These are phyloP conservation scores for Russula vinacea DNA, from an alignment of 768 basidiomycete genomes.

Conservation along the genomic window DNA sequence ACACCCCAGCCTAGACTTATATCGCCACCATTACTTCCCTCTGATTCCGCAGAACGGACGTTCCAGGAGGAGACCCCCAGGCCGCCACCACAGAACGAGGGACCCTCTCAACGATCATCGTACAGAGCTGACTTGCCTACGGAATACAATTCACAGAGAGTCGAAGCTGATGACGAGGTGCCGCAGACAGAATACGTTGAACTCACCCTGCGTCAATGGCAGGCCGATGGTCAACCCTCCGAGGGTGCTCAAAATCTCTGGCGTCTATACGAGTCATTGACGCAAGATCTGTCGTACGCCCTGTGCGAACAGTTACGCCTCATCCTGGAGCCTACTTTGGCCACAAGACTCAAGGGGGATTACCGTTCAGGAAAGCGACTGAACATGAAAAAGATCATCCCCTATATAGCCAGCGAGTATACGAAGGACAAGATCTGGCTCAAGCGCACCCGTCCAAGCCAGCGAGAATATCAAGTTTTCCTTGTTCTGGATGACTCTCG, in stretches of 20 bases:
- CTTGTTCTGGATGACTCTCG: conserved; percentile 94
- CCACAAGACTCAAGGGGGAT: conserved; percentile 92
- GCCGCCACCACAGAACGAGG: conserved; percentile 43
- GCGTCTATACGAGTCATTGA: conserved; percentile 87
- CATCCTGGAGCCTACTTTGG: conserved; percentile 91
- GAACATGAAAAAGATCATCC: conserved; percentile 98
- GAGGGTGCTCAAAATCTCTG: conserved; percentile 72
- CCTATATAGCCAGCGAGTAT: conserved; percentile 97
- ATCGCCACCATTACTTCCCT: conserved; percentile 33
- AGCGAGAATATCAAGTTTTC: conserved; percentile 93
- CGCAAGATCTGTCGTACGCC: conserved; percentile 84
- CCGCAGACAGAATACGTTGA: conserved; percentile 43
- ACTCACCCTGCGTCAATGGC: conserved; percentile 58
- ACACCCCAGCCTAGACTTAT: not conserved
- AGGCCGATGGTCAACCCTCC: conserved; percentile 53
- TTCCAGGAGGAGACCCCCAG: conserved; percentile 43
- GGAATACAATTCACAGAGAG: conserved; percentile 8
- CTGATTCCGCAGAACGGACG: conserved; percentile 35
- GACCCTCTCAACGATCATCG: conserved; percentile 20
- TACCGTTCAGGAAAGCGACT: conserved; percentile 96
- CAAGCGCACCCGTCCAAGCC: conserved; percentile 87
- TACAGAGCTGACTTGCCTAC: conserved; percentile 31
- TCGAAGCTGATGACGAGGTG: conserved; percentile 34
- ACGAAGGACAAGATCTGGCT: conserved; percentile 99
- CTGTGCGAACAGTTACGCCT: conserved; percentile 96